These are phyloP conservation scores for Aspergillus alliaceus DNA, from an alignment of 2,329 filamentous ascomycete species.

Conservation along the genomic window DNA sequence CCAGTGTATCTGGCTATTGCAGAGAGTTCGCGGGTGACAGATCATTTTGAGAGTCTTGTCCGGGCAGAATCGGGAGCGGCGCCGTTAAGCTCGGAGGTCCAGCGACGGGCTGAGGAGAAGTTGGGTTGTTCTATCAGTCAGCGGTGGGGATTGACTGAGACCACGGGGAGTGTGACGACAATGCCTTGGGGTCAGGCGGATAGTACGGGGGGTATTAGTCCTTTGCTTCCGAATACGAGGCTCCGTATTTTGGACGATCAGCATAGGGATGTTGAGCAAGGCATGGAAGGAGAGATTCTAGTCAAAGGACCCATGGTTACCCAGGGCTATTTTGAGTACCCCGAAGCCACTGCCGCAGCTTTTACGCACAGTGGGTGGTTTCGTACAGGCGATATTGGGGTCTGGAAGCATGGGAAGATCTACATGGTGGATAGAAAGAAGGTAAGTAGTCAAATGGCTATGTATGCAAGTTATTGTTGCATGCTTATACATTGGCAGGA, in stretches of 20 bases:
- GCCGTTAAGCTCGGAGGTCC: constrained; percentile 56
- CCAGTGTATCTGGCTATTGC: constrained; percentile 62
- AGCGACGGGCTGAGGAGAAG: constrained; percentile 52
- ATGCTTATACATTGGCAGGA: constrained; percentile 2
- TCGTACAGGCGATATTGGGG: constrained; percentile 15
- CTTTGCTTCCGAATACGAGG: constrained; percentile 14
- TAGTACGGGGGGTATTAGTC: constrained; percentile 15
- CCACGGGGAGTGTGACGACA: constrained; percentile 16
- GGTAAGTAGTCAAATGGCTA: not conserved
- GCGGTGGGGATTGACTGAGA: constrained; percentile 17
- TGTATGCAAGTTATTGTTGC: not conserved
- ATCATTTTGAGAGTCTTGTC: constrained; percentile 55
- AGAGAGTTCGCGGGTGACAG: constrained; percentile 55
- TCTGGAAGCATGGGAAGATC: constrained; percentile 10
- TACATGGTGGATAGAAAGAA: constrained; percentile 18
- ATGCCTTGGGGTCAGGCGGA: constrained; percentile 15
- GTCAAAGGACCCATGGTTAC: constrained; percentile 15
- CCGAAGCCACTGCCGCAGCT: constrained; percentile 9
- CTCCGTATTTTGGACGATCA: constrained; percentile 12
- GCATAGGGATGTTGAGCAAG: constrained; percentile 6
- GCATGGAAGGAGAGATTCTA: constrained; percentile 13
- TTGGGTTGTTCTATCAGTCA: constrained; percentile 36
- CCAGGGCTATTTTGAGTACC: constrained; percentile 15
- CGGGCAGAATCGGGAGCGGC: constrained; percentile 56
- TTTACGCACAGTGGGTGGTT: constrained; percentile 14